These are phyloP conservation scores for Colletotrichum sp. DNA, from an alignment of 2,329 filamentous ascomycete genomes.

Conservation along the genomic window DNA sequence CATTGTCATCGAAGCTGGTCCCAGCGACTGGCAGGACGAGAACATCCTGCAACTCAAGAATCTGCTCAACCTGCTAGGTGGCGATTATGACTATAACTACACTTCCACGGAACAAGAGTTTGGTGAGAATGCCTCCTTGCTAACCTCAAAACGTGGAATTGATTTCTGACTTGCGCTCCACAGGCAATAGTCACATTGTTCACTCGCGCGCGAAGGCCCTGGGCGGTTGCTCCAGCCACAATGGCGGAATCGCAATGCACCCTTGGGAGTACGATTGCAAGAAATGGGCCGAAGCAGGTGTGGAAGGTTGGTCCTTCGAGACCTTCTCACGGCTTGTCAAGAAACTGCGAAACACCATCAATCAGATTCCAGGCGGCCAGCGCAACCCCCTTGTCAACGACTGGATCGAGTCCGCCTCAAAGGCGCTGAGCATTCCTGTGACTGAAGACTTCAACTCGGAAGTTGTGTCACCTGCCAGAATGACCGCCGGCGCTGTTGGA, in stretches of 20 bases:
- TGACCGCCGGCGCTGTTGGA: neutral
- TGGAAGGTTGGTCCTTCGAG: neutral
- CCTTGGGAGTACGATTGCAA: neutral
- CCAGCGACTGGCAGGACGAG: neutral
- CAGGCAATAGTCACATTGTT: neutral
- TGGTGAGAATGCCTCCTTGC: neutral
- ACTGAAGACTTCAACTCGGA: neutral
- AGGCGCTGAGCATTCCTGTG: neutral
- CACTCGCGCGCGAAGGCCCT: neutral
- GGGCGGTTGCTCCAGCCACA: neutral
- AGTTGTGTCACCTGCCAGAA: neutral
- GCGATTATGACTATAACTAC: neutral
- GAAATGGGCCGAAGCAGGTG: neutral
- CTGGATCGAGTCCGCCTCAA: neutral
- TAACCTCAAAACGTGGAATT: neutral
- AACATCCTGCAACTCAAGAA: neutral
- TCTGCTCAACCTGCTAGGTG: neutral
- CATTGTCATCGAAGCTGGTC: neutral
- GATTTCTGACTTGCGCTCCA: neutral
- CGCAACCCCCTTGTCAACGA: neutral
- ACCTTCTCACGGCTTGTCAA: neutral
- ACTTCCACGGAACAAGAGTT: neutral
- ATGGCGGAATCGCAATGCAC: neutral
- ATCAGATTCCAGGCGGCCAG: neutral
- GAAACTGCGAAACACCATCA: neutral